phyloP scores from a whole-genome alignment of 2,329 filamentous ascomycete genomes.

The Malbranchea cinnamomea region DNA sequence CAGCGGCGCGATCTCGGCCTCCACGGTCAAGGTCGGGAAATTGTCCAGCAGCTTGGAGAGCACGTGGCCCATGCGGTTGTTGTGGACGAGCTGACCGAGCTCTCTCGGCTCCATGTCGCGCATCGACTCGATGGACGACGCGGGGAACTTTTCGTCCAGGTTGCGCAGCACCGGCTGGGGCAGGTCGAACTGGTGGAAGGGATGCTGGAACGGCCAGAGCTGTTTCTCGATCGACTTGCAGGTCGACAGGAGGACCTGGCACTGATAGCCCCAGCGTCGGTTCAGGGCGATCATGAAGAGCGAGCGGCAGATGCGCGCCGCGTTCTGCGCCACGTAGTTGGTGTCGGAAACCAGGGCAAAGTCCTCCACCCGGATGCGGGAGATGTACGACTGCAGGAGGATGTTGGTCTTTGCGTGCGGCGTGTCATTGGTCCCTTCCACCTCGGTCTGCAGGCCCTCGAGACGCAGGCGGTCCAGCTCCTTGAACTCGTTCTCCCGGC shows the following conservation, averaged over 20 bases:
- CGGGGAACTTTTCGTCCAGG: constrained; percentile 62
- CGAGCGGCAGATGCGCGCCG: constrained; percentile 82
- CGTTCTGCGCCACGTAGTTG: constrained; percentile 90
- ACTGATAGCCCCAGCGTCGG: constrained; percentile 89
- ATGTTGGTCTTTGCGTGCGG: constrained; percentile 93
- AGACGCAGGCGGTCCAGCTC: constrained; percentile 64
- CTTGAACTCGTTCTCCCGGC: constrained; percentile 74
- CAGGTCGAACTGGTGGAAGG: constrained; percentile 86
- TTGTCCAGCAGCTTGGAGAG: constrained; percentile 71
- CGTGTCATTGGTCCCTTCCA: constrained; percentile 51
- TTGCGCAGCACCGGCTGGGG: constrained; percentile 70
- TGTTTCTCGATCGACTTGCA: constrained; percentile 96
- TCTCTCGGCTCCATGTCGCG: constrained; percentile 88
- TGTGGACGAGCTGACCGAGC: constrained; percentile 82
- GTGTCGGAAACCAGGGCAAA: constrained; percentile 87
- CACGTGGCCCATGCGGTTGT: constrained; percentile 69
- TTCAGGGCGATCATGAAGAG: constrained; percentile 97
- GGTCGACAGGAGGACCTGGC: constrained; percentile 73
- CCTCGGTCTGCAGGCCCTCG: constrained; percentile 59
- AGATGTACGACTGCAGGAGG: constrained; percentile 85
- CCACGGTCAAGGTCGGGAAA: constrained; percentile 81
- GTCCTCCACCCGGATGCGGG: constrained; percentile 71
- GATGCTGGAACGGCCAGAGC: constrained; percentile 89
- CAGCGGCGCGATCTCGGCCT: constrained; percentile 86
- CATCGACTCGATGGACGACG: constrained; percentile 63